phyloP scores from a whole-genome alignment of 495 filamentous ascomycete genomes.

The Aspergillus conjunctus region DNA sequence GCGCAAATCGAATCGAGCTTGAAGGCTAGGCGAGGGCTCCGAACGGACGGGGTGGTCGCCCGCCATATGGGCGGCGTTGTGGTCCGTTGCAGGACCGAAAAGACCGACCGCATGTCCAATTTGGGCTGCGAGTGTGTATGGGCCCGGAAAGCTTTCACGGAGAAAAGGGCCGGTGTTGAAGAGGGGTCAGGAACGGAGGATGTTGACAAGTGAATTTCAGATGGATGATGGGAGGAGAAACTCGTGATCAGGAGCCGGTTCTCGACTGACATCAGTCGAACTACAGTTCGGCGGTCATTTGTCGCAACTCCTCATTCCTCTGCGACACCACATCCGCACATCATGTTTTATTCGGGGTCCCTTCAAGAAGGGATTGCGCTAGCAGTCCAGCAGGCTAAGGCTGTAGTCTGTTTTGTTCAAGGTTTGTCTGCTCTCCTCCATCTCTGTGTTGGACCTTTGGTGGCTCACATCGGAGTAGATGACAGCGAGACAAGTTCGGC shows the following conservation, averaged over 20 bases:
- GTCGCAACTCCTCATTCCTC: constrained; percentile 15
- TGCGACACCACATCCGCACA: constrained; percentile 18
- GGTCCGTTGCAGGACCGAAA: constrained; percentile 34
- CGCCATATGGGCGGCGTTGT: constrained; percentile 28
- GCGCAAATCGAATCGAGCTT: constrained; percentile 41
- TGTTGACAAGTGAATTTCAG: neutral
- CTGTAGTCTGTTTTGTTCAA: constrained; percentile 70
- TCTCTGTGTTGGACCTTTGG: constrained; percentile 8
- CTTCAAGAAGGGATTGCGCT: constrained; percentile 75
- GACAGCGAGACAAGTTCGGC: constrained; percentile 60
- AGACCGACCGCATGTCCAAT: constrained; percentile 37
- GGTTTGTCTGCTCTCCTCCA: constrained; percentile 55
- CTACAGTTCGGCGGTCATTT: neutral
- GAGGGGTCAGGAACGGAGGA: neutral
- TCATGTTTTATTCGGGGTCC: constrained; percentile 78
- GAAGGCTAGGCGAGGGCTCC: constrained; percentile 23
- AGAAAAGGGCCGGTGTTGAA: neutral
- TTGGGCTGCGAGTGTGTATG: neutral
- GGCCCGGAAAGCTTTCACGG: too few relatives aligned
- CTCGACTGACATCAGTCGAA: neutral
- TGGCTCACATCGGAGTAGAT: constrained; percentile 49
- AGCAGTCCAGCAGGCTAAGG: constrained; percentile 66
- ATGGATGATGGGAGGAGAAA: too few relatives aligned
- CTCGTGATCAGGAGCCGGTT: neutral
- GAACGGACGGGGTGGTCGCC: constrained; percentile 24